Percentiles rank a stretch among this genome's conserved stretches.
Evolutionary conservation across 192 early-diverging fungal species (phyloP).

Genomic region (Coemansia sp.): DNA sequence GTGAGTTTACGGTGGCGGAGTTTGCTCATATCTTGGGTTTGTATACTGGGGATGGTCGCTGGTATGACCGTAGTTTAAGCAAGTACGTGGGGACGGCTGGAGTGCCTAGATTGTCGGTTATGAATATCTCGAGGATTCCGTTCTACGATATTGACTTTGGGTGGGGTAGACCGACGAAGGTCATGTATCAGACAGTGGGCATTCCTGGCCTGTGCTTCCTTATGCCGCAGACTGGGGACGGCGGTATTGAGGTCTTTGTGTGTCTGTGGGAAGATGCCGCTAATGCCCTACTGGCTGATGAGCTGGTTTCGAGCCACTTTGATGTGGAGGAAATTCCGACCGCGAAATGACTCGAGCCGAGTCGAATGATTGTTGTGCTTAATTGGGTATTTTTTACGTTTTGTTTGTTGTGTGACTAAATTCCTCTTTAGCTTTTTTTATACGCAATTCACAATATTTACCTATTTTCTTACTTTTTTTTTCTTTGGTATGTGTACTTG

Average conservation of each 20-base stretch:
- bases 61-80: not conserved
- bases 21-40: constrained; percentile 12
- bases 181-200: not conserved
- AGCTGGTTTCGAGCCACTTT: constrained; percentile 21
- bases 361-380: not conserved
- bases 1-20: constrained; percentile 12
- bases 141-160: constrained; percentile 31
- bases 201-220: constrained; percentile 14
- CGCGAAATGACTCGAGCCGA: too few species aligned
- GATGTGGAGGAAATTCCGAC: not conserved
- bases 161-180: constrained; percentile 16
- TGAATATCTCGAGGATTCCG: constrained; percentile 20
- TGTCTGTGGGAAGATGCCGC: not conserved
- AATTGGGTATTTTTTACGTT: too few species aligned
- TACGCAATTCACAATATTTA: not conserved
- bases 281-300: not conserved
- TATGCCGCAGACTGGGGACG: not conserved
- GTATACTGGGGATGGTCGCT: not conserved
- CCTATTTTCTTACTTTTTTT: not conserved
- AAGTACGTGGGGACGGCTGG: constrained; percentile 3
- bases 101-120: constrained; percentile 6
- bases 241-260: constrained; percentile 25
- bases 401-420: not conserved
- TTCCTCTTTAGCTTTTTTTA: not conserved
- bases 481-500: not conserved